These are phyloP conservation scores for Citrullus colocynthis DNA, from an alignment of 306 rosid genomes.

Conservation along the genomic window DNA sequence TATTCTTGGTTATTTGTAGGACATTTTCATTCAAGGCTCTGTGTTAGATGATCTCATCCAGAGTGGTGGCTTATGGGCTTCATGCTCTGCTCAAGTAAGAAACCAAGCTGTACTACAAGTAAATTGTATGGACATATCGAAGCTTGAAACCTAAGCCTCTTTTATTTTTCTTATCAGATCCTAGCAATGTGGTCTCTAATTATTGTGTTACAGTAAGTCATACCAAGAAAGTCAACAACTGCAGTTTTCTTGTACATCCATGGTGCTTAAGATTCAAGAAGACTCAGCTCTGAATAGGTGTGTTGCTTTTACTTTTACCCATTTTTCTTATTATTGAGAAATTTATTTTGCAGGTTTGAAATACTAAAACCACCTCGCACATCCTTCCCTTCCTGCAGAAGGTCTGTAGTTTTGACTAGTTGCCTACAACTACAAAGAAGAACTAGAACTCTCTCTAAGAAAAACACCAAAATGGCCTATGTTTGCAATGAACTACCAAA, in stretches of 20 bases:
- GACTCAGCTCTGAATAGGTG: not conserved
- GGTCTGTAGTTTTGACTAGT: not conserved
- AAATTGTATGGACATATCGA: not conserved
- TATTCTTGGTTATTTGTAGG: slow-evolving; percentile 4
- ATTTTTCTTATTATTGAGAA: not conserved
- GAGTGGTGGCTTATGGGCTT: not conserved
- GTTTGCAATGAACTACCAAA: not conserved
- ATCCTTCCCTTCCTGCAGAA: not conserved
- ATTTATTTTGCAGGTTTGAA: not conserved
- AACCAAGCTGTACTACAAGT: not conserved
- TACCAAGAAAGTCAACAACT: not conserved
- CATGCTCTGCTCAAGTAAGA: not conserved
- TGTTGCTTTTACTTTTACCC: not conserved
- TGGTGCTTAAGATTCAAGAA: not conserved
- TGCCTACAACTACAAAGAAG: not conserved
- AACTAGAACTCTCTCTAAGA: not conserved
- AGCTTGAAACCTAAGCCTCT: not conserved
- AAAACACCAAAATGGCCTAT: not conserved
- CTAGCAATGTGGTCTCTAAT: slow-evolving; percentile 1
- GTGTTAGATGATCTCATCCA: not conserved
- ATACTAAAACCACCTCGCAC: not conserved
- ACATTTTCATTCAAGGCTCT: not conserved
- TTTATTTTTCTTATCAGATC: not conserved
- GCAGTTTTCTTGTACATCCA: not conserved
- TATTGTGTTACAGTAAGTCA: not conserved